Percentiles rank a stretch among this genome's conserved stretches.
phyloP scores from a whole-genome alignment of 768 basidiomycete genomes.

The Tephrocybe sp. region DNA sequence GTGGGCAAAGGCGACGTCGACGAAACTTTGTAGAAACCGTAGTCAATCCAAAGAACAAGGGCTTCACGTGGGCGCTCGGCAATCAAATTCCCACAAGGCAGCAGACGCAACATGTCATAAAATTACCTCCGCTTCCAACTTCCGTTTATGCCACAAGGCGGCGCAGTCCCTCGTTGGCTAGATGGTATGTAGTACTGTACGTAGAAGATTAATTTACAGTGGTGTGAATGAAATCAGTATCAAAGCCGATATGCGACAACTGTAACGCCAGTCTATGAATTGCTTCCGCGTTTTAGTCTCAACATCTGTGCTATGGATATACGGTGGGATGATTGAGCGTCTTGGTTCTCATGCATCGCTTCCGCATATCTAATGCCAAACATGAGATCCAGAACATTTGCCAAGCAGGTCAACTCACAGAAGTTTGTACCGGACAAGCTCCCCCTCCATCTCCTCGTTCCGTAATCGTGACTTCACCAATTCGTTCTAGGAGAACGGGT shows the following conservation, averaged over 20 bases:
- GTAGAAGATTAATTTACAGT: constrained; percentile 6
- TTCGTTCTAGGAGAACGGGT: constrained; percentile 59
- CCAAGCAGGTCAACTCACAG: constrained; percentile 49
- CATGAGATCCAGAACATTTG: constrained; percentile 4
- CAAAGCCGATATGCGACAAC: constrained; percentile 2
- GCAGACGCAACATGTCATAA: constrained; percentile 19
- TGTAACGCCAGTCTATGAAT: constrained; percentile 13
- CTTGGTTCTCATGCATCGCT: constrained; percentile 74
- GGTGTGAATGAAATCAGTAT: constrained; percentile 1
- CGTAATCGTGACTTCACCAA: constrained; percentile 85
- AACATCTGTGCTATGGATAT: constrained; percentile 51
- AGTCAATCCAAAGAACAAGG: constrained; percentile 21
- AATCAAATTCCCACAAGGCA: constrained; percentile 24
- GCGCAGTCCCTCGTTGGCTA: too few relatives aligned
- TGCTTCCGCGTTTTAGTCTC: constrained; percentile 39
- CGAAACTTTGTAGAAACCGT: constrained; percentile 13
- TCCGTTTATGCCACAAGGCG: not conserved
- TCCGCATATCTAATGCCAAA: constrained; percentile 51
- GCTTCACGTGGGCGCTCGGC: constrained; percentile 18
- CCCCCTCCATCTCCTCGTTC: constrained; percentile 90
- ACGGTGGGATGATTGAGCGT: constrained; percentile 65
- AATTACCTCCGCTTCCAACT: not conserved
- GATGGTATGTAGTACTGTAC: not conserved
- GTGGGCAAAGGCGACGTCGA: constrained; percentile 11
- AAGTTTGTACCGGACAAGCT: constrained; percentile 92